Conservation (phyloP, 352 stramenopile genomes). For the Elongisporangium prolatum region DNA sequence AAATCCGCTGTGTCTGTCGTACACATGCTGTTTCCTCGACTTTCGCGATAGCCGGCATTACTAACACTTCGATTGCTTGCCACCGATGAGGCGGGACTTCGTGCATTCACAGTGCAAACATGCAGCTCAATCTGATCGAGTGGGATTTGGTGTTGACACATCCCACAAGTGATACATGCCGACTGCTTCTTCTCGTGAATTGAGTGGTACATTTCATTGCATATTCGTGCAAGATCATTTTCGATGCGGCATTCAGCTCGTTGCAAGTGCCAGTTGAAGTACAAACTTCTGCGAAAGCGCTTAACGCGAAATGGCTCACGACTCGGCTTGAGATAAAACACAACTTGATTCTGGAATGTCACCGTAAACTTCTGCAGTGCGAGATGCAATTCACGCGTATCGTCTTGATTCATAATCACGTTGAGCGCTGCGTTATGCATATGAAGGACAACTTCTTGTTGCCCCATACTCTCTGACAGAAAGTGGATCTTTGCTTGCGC, state of each 20-base stretch:
- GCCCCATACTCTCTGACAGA: conserved; percentile 26
- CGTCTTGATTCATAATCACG: conserved; percentile 40
- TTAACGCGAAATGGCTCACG: conserved; percentile 48
- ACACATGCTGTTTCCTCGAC: too few species aligned
- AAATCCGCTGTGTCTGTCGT: background rate
- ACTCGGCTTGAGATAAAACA: conserved; percentile 49
- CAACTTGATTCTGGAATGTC: conserved; percentile 35
- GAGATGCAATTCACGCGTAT: conserved; percentile 37
- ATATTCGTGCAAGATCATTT: conserved; percentile 32
- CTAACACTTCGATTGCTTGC: background rate
- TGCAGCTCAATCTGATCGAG: conserved; percentile 54
- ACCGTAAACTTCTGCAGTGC: conserved; percentile 43
- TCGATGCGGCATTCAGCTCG: conserved; percentile 36
- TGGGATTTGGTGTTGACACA: conserved; percentile 50
- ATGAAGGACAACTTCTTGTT: conserved; percentile 27
- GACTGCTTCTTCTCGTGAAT: conserved; percentile 49
- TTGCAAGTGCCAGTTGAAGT: conserved; percentile 51
- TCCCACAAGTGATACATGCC: conserved; percentile 49
- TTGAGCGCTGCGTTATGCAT: conserved; percentile 40
- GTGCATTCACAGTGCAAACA: conserved; percentile 17
- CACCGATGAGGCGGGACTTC: background rate
- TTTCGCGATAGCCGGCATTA: background rate
- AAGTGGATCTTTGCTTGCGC: conserved; percentile 36
- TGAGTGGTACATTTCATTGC: conserved; percentile 52
- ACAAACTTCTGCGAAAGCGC: conserved; percentile 24